Base-by-base conservation (phyloP, 306 rosid genomes). In the Coriaria nepalensis region DNA sequence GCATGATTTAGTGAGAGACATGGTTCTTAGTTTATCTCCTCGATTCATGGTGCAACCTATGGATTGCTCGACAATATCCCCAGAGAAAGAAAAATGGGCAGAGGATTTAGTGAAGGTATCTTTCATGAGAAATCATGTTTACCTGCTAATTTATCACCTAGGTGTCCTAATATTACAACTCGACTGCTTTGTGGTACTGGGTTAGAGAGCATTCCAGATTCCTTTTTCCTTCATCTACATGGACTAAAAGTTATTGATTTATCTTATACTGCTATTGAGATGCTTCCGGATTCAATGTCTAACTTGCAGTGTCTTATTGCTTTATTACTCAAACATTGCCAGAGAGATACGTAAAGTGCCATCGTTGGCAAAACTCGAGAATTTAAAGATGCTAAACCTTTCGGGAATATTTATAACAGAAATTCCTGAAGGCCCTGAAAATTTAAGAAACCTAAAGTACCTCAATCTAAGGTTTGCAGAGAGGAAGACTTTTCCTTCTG, bases 1-100 rank as follows among this genome's bases (percentile, higher is more conserved):
- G 54, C 63, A 58, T 32, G 63, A 58, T 40, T 20, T 48, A 33
- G 14, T 58, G 12, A 59, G 56, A 43, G 49, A 49, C 45, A 59
- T 59, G 64, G 10, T 49, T 7, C n/a, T 49, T 1, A 8, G 50
- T 2, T 15, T 32, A 4, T 8, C 6, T 32, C 33, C 46, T n/a
- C 40, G 41, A 13, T 59, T 2, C 36, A 8, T 49, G n/a, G 41
- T 42, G 6, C 35, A 29, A 47, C 35, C 55, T 37, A 49, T 56
- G 4, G 13, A 0, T 4, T 11, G 37, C 7, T 40, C 13, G 54
- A 32, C 32, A 45, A 33, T 43, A n/a, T 41, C 13, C 4, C 33
- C 33, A 1, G 3, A 20, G 29, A 20, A 3, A 40, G 42, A 40
- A 29, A 49, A 20, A 8, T 39, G 49, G 56, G 14, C 36, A 6